Conservation (phyloP, 1,139 yeast genomes). For the Taphrina sp. region DNA sequence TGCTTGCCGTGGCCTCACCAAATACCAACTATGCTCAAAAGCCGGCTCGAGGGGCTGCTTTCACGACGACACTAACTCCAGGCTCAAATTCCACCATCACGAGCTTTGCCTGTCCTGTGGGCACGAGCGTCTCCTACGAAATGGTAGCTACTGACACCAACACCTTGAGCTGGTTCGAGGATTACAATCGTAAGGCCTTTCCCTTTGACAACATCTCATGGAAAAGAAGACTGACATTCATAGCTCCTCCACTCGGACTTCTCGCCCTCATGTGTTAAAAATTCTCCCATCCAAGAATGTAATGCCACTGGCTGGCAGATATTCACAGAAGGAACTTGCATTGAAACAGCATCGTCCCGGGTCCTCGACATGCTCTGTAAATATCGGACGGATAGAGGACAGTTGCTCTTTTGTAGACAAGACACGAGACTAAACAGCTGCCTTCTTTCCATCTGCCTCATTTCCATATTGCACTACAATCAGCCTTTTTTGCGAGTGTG, state of each 20-base stretch:
- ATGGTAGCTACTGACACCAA: constrained; percentile 19
- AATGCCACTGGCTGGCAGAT: no score
- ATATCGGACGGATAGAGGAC: no score
- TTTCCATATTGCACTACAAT: no score
- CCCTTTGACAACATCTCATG: background rate
- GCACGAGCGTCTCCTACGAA: constrained; percentile 28
- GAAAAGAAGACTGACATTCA: background rate
- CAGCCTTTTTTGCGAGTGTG: no score
- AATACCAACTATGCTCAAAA: constrained; percentile 16
- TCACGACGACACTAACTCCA: constrained; percentile 11
- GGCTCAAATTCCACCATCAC: constrained; percentile 28
- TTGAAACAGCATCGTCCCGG: no score
- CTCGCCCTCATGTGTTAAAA: constrained; percentile 20
- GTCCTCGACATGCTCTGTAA: no score
- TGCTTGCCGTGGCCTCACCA: constrained; percentile 20
- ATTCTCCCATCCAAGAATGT: no score
- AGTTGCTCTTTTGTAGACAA: no score
- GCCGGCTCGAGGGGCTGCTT: constrained; percentile 28
- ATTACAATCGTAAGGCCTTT: constrained; percentile 20
- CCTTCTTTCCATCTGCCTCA: no score
- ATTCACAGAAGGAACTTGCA: no score
- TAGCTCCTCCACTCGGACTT: constrained; percentile 19
- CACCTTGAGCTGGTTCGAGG: constrained; percentile 24
- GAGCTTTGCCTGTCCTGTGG: constrained; percentile 26
- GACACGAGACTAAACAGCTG: no score